Evolutionary conservation across 2,329 filamentous ascomycete genomes (phyloP), one percentile per base, ranked within the genome.

Genomic region (Phialophora chinensis): DNA sequence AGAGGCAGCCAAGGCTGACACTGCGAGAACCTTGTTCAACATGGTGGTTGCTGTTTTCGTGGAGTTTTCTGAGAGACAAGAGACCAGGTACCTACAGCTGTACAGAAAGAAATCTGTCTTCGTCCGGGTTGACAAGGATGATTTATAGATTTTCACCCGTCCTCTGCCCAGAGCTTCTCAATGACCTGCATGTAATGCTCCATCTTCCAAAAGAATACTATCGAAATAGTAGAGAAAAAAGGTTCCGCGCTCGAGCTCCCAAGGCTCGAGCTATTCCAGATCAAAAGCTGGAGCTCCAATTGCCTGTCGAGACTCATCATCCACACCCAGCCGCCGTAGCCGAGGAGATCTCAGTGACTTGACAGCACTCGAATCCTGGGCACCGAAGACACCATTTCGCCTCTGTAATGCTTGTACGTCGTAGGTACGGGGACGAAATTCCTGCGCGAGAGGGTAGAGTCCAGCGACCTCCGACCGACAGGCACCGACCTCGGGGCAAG

Each of bases 181-280:
- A 31, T 27, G 59, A 52, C 38, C 38, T 50, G 23, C 47, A 61
- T 29, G 59, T 11, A 53, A 61, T 44, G 42, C 47, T 38, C 14
- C 12, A 61, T 38, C 38, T 61, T 61, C 59, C 59, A 61, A 61
- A 47, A 61, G n/a, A 31, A 52, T 61, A 61, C 59, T 61, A 61
- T 61, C 44, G 59, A 50, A 31, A 31, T 31, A 31, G 29, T 31
- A 31, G 29, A 31, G 29, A 31, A 31, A 60, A 47, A 47, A 49
- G 47, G 47, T 60, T 60, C 56, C 56, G 42, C 49, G 35, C 23
- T 60, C 27, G 56, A 38, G 27, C 56, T 38, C 27, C 27, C 14
- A 14, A 14, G 29, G 20, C 20, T 60, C 14, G 38, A 49, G 14
- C 12, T 60, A 20, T 47, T 44, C 11, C 29, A 20, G 35, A 49